Evolutionary conservation across 495 filamentous ascomycete species (phyloP).

Genomic region (Pyrenula massariospora): DNA sequence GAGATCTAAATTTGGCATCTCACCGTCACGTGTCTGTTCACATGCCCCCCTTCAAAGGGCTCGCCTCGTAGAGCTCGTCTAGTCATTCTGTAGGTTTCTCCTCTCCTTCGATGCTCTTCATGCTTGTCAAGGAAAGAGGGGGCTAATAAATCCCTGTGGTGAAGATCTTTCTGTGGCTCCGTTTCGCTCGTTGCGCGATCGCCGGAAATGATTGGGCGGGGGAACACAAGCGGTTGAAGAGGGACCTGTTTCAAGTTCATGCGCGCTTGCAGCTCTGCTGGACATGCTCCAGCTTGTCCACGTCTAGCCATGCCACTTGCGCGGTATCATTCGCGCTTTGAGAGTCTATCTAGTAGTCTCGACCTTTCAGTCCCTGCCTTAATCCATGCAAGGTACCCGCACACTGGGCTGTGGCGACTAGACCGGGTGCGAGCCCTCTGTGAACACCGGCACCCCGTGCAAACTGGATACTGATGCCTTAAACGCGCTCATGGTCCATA

Average conservation of each 20-base stretch:
- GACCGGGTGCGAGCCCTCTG: background rate
- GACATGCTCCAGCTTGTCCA: constrained; percentile 12
- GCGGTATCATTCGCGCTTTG: constrained; percentile 11
- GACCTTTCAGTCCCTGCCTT: background rate
- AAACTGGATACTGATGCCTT: background rate
- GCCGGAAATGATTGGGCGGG: background rate
- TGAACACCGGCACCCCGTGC: background rate
- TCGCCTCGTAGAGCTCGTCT: no score
- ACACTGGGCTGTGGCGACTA: background rate
- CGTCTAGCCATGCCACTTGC: constrained; percentile 9
- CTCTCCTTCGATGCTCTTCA: no score
- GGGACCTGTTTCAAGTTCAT: background rate
- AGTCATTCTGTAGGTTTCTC: no score
- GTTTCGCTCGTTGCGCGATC: background rate
- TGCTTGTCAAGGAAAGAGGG: no score
- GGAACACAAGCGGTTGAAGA: background rate
- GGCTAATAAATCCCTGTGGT: no score
- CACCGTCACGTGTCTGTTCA: no score
- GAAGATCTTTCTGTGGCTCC: no score
- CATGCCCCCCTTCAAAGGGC: no score
- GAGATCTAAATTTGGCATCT: no score
- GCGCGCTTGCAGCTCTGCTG: constrained; percentile 7
- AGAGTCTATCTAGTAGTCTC: constrained; percentile 12
- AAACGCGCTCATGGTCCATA: background rate
- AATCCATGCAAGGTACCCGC: background rate